These are phyloP conservation scores for Eucalyptus sp. DNA, from an alignment of 345 rosid species.

Conservation along the genomic window DNA sequence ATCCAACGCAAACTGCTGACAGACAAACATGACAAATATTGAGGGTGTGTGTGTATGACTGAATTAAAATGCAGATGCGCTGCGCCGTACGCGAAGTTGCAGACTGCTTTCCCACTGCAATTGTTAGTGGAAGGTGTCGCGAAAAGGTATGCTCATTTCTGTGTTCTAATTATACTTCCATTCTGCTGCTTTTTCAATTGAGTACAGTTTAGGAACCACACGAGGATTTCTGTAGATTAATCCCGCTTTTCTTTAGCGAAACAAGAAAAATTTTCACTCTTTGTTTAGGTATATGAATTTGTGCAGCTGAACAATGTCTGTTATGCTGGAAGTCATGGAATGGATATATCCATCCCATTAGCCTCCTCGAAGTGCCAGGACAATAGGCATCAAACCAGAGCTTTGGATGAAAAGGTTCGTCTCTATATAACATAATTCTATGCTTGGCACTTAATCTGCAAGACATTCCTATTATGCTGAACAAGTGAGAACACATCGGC, in stretches of 20 bases:
- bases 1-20: background rate
- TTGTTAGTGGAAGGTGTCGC: conserved; percentile 35
- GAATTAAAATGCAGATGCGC: conserved; percentile 21
- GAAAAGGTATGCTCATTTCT: conserved; percentile 15
- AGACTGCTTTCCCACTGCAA: conserved; percentile 32
- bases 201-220: background rate
- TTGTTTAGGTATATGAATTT: background rate
- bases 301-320: conserved; percentile 1
- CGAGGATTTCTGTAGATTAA: background rate
- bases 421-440: background rate
- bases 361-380: background rate
- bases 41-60: background rate
- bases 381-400: background rate
- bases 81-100: conserved; percentile 14
- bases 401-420: background rate
- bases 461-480: background rate
- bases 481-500: background rate
- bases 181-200: background rate
- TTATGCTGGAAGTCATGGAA: conserved; percentile 14
- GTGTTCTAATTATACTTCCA: background rate
- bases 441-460: background rate
- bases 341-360: conserved; percentile 9
- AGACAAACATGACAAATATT: background rate
- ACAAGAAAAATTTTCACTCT: background rate
- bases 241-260: background rate